These are phyloP conservation scores for Beauveria caledonica DNA, from an alignment of 2,329 filamentous ascomycete species.

Conservation along the genomic window DNA sequence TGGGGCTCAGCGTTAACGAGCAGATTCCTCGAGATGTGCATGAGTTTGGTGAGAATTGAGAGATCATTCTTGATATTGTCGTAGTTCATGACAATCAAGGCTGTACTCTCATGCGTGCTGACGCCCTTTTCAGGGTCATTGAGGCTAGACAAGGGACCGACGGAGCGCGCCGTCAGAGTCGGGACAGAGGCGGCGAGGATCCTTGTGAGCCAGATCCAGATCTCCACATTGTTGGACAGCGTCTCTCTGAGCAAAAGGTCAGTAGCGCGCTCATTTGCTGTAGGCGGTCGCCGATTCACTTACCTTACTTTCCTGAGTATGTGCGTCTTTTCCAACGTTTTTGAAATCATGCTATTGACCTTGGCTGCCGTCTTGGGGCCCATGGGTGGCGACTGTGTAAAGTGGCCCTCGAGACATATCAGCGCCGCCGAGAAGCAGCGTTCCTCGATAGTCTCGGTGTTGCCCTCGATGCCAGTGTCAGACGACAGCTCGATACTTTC, in stretches of 20 bases:
- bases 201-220: constrained; percentile 57
- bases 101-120: constrained; percentile 54
- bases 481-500: constrained; percentile 9
- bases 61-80: constrained; percentile 52
- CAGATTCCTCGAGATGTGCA: constrained; percentile 58
- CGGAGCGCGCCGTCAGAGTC: constrained; percentile 49
- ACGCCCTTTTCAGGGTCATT: constrained; percentile 48
- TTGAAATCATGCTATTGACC: constrained; percentile 49
- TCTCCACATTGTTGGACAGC: constrained; percentile 53
- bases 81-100: constrained; percentile 56
- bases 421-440: constrained; percentile 52
- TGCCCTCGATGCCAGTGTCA: constrained; percentile 15
- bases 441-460: constrained; percentile 51
- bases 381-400: constrained; percentile 47
- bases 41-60: constrained; percentile 55
- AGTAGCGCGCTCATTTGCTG: background rate
- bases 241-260: constrained; percentile 38
- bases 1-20: constrained; percentile 57
- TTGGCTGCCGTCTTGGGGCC: constrained; percentile 46
- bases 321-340: constrained; percentile 56
- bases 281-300: constrained; percentile 10
- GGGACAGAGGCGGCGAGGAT: constrained; percentile 55
- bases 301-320: constrained; percentile 52
- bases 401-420: constrained; percentile 54
- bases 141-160: constrained; percentile 45